Evolutionary conservation across 2,329 filamentous ascomycete species (phyloP), one percentile per base, ranked within the genome.

Genomic region (Apiospora arundinis): DNA sequence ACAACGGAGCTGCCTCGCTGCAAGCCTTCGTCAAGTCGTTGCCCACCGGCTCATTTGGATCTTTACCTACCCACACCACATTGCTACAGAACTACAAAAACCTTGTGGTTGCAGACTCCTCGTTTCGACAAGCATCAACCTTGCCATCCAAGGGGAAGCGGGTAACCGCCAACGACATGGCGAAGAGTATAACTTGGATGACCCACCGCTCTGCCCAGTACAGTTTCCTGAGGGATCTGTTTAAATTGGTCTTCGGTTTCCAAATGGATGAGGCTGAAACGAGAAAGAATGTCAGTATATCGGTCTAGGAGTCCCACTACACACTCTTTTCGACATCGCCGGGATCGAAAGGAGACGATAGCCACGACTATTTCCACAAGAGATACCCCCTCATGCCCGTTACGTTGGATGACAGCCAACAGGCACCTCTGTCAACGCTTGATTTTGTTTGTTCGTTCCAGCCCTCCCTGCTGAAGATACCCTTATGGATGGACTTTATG

Each of bases 191-290:
- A 8, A 86, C 88, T 69, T 92, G 92, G 85, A 93, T 97, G 89
- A 89, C 89, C 69, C 86, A 90, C 71, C 91, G 89, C 48, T 87
- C 87, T 40, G 87, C 90, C 71, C 90, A 95, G 76, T 96, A 96
- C 81, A 85, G 85, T 11, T 98, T 95, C 86, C 83, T 98, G 74
- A 87, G 90, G 68, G 95, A 97, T 77, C 85, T 98, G 18, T 98
- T 93, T 83, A 89, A 90, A 69, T 86, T 95, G 52, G 94, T 97
- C 2, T 97, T 97, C 80, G 93, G 94, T 4, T 95, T 95, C 78
- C 89, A 92, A 67, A 83, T 94, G 21, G 94, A 97, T 70, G 95
- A 97, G 76, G 92, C 90, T 0, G 90, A 92, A 66, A 84, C 86
- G 70, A 86, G 92, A 74, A 92, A 93, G 77, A 89, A 87, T 71